Conservation (phyloP, 2,329 filamentous ascomycete genomes). For the Fusarium sterilihyphosum region DNA sequence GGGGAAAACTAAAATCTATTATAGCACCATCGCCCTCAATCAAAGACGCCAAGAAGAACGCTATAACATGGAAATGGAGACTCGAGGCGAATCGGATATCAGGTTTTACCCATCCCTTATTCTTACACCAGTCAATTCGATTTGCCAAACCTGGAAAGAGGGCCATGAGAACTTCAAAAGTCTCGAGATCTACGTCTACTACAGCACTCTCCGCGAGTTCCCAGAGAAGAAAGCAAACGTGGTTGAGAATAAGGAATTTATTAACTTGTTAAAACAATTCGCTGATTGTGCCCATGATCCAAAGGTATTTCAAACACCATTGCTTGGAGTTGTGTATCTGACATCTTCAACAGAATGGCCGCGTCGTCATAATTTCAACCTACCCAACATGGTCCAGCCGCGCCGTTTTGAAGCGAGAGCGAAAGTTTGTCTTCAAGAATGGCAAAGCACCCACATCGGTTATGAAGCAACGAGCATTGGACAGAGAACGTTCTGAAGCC, state of each 20-base stretch:
- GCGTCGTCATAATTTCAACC: neutral
- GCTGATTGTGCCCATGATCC: fast-evolving
- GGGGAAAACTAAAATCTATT: fast-evolving
- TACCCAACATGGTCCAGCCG: neutral
- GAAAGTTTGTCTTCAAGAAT: neutral
- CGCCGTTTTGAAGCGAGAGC: neutral
- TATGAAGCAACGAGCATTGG: neutral
- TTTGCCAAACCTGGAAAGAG: neutral
- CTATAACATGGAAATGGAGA: neutral
- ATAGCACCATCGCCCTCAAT: neutral
- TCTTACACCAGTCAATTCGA: neutral
- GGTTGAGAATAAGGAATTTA: neutral
- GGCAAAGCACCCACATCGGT: neutral
- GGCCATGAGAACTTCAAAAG: neutral
- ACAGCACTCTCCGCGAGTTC: neutral
- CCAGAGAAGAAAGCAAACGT: neutral
- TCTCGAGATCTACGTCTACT: neutral
- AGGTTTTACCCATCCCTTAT: neutral
- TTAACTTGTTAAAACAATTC: neutral
- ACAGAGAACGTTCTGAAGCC: neutral
- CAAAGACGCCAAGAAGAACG: neutral
- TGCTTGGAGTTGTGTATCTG: neutral
- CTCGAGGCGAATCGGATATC: fast-evolving
- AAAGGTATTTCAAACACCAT: neutral
- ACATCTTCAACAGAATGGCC: neutral